Evolutionary conservation across 2,329 filamentous ascomycete genomes (phyloP).

Genomic region (Colletotrichum cuscutae): DNA sequence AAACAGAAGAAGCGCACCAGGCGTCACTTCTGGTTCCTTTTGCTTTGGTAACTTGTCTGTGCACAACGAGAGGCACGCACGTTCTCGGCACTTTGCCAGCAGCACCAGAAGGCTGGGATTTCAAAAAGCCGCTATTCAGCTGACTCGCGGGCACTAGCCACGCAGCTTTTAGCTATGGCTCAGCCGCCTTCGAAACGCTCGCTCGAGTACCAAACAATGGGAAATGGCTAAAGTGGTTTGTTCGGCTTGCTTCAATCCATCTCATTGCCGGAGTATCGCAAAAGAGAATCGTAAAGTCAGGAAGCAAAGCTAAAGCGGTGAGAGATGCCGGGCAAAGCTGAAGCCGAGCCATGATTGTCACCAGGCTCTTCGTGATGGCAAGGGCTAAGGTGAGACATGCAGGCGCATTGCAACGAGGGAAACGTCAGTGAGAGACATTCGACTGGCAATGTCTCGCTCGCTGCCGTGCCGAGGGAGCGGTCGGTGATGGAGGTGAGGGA

Average conservation of each 20-base stretch:
- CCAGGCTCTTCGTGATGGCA: neutral
- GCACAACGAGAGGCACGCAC: constrained; percentile 8
- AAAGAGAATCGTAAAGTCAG: neutral
- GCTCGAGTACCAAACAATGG: constrained; percentile 1
- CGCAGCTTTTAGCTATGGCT: neutral
- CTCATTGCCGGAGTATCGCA: neutral
- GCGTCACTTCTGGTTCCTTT: neutral
- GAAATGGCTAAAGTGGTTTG: neutral
- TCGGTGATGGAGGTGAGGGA: constrained; percentile 18
- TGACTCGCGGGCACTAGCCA: constrained; percentile 18
- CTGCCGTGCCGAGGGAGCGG: constrained; percentile 21
- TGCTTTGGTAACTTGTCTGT: neutral
- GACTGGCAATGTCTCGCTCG: constrained; percentile 19
- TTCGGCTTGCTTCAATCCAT: neutral
- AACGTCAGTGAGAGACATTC: constrained; percentile 18
- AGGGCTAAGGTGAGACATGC: constrained; percentile 5
- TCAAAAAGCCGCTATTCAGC: neutral
- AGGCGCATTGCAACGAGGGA: constrained; percentile 3
- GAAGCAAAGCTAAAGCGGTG: neutral
- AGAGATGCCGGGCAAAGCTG: constrained; percentile 5
- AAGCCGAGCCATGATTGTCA: neutral
- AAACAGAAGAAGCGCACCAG: neutral
- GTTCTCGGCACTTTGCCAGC: constrained; percentile 19
- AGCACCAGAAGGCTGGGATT: constrained; percentile 12
- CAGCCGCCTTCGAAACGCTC: constrained; percentile 20